Conservation (phyloP, 768 basidiomycete genomes). For the Candolleomyces aberdarensis region DNA sequence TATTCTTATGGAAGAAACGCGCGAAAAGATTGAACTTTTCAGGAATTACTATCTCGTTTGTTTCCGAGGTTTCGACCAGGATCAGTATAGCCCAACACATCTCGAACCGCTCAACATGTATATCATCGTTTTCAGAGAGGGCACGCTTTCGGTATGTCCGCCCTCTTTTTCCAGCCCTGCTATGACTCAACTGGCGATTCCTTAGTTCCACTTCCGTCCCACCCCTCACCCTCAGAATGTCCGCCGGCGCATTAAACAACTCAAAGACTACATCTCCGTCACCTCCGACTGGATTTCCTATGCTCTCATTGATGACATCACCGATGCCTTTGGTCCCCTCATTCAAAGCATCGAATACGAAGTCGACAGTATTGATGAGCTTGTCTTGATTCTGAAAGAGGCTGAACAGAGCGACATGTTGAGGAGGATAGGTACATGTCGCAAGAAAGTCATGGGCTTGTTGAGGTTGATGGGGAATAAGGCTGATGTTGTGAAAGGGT, state of each 20-base stretch:
- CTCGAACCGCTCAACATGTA: constrained; percentile 99
- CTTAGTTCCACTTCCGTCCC: constrained; percentile 93
- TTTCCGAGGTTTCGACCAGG: constrained; percentile 99
- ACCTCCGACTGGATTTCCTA: constrained; percentile 99
- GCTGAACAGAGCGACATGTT: constrained; percentile 98
- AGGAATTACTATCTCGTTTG: constrained; percentile 98
- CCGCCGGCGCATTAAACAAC: constrained; percentile 95
- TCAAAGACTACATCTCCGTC: constrained; percentile 98
- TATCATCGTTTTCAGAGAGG: constrained; percentile 97
- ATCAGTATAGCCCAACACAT: constrained; percentile 94
- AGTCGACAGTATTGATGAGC: constrained; percentile 97
- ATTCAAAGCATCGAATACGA: constrained; percentile 99
- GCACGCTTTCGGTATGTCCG: constrained; percentile 80
- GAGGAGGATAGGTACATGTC: constrained; percentile 91
- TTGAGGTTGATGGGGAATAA: constrained; percentile 98
- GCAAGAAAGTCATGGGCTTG: constrained; percentile 99
- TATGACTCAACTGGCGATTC: background rate
- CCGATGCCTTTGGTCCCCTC: constrained; percentile 96
- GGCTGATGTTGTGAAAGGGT: constrained; percentile 97
- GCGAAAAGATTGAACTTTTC: constrained; percentile 99
- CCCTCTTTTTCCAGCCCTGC: background rate
- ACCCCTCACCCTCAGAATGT: constrained; percentile 99
- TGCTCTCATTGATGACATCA: constrained; percentile 98
- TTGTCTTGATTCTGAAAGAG: constrained; percentile 94
- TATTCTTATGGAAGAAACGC: constrained; percentile 98